phyloP scores from a whole-genome alignment of 2,329 filamentous ascomycete species.

The Dactylella cylindrospora region DNA sequence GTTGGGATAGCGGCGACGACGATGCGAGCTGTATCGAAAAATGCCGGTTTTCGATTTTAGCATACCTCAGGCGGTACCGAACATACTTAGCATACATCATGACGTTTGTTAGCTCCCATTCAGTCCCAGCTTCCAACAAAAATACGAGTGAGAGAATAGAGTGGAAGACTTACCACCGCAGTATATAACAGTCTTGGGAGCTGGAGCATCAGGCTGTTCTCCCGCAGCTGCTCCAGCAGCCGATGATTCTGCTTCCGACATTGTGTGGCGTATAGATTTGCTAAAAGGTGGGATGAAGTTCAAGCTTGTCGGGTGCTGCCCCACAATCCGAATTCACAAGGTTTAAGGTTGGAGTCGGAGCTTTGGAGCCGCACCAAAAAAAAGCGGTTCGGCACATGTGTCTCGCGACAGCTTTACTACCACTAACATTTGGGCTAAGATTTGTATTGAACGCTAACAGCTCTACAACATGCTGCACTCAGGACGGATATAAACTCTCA shows the following conservation, averaged over 20 bases:
- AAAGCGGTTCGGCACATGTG: not conserved
- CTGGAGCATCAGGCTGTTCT: constrained; percentile 4
- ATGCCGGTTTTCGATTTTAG: no score
- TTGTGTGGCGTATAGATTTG: not conserved
- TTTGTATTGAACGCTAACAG: not conserved
- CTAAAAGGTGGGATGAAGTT: constrained; percentile 8
- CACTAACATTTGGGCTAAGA: no score
- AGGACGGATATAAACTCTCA: no score
- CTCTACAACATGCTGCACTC: not conserved
- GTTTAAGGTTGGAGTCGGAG: not conserved
- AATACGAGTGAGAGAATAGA: not conserved
- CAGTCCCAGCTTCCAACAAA: not conserved
- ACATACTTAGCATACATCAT: constrained; percentile 18
- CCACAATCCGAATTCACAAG: constrained; percentile 6
- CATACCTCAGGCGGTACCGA: constrained; percentile 39
- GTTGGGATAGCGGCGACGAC: no score
- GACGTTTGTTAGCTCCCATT: not conserved
- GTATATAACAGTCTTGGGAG: constrained; percentile 19
- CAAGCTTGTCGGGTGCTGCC: constrained; percentile 16
- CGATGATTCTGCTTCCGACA: constrained; percentile 37
- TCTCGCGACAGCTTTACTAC: no score
- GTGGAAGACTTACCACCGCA: constrained; percentile 28
- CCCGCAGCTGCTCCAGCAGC: constrained; percentile 34
- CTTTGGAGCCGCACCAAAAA: constrained; percentile 1
- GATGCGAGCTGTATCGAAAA: not conserved